Evolutionary conservation across 169 alveolate genomes (phyloP).

Genomic region (Eimeria tenella): DNA sequence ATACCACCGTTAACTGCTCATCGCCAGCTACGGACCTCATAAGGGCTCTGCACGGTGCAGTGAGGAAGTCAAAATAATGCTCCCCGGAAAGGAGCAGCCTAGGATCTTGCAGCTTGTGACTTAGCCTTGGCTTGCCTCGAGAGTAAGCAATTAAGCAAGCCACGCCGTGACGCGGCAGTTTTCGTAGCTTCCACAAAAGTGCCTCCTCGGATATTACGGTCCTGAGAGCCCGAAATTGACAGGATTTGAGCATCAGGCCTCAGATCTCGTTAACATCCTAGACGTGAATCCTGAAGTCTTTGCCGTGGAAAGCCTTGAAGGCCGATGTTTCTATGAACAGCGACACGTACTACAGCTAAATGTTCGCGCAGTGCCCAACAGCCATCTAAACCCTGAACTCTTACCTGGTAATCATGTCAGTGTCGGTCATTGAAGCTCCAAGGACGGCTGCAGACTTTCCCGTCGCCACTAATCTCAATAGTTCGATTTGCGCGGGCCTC

Average conservation of each 20-base stretch:
- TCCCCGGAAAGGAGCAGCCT: neutral
- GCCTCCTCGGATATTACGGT: slow-evolving; percentile 55
- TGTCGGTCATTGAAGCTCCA: slow-evolving; percentile 52
- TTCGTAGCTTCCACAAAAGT: slow-evolving; percentile 6
- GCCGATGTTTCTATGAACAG: neutral
- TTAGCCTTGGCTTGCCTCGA: neutral
- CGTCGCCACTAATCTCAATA: slow-evolving; percentile 18
- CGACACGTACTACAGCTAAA: no score
- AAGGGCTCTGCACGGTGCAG: no score
- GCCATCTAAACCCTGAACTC: neutral
- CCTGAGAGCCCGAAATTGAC: neutral
- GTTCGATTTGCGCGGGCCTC: slow-evolving; percentile 48
- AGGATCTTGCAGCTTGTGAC: neutral
- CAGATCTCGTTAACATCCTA: neutral
- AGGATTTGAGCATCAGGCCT: neutral
- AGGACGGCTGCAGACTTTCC: slow-evolving; percentile 47
- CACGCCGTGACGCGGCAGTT: neutral
- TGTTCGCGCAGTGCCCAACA: no score
- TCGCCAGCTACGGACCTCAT: neutral
- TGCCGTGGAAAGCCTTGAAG: neutral
- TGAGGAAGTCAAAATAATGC: neutral
- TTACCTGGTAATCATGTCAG: slow-evolving; percentile 46
- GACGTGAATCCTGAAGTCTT: neutral
- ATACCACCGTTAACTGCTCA: neutral
- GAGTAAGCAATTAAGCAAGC: neutral